Percentiles rank a stretch among this genome's conserved stretches.
phyloP scores from a whole-genome alignment of 164 flowering plant genomes.

The Vitis labrusca region DNA sequence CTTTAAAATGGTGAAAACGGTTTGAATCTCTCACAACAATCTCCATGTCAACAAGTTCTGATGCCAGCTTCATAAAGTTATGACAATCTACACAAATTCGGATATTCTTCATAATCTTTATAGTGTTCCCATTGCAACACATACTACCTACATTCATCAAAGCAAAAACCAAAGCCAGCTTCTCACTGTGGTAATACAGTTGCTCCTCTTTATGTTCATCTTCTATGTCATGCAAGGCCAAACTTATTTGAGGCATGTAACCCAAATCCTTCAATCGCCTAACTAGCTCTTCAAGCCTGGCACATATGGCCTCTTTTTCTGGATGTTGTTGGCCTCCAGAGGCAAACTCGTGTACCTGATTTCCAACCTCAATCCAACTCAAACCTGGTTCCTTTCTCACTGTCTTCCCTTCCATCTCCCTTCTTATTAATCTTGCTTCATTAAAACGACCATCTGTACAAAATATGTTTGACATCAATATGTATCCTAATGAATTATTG shows the following conservation, averaged over 20 bases:
- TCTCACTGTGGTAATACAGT: slow-evolving; percentile 74
- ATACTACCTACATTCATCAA: slow-evolving; percentile 33
- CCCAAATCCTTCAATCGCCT: slow-evolving; percentile 49
- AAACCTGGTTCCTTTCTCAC: slow-evolving; percentile 79
- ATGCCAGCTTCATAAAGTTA: slow-evolving; percentile 72
- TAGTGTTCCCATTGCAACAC: slow-evolving; percentile 7
- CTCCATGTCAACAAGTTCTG: slow-evolving; percentile 49
- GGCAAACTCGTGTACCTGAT: slow-evolving; percentile 69
- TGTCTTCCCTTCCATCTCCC: slow-evolving; percentile 48
- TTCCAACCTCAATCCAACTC: slow-evolving; percentile 75
- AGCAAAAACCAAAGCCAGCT: slow-evolving; percentile 70
- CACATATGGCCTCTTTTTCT: slow-evolving; percentile 35
- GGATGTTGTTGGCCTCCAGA: slow-evolving; percentile 65
- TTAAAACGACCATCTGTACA: slow-evolving; percentile 45
- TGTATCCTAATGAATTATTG: slow-evolving; percentile 57
- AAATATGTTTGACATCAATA: slow-evolving; percentile 64
- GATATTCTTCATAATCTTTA: slow-evolving; percentile 73
- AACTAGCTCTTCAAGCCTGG: slow-evolving; percentile 39
- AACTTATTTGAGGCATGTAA: slow-evolving; percentile 64
- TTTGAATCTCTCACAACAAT: no score
- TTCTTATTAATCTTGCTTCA: slow-evolving; percentile 52
- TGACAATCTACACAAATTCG: slow-evolving; percentile 79
- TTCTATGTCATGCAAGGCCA: slow-evolving; percentile 59
- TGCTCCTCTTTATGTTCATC: slow-evolving; percentile 73
- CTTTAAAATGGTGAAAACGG: no score